A percentile compares a stretch with the other conserved stretches of the same genome.
Conservation (phyloP, 1,139 yeast genomes). For the Insectozyma bohioensis region DNA sequence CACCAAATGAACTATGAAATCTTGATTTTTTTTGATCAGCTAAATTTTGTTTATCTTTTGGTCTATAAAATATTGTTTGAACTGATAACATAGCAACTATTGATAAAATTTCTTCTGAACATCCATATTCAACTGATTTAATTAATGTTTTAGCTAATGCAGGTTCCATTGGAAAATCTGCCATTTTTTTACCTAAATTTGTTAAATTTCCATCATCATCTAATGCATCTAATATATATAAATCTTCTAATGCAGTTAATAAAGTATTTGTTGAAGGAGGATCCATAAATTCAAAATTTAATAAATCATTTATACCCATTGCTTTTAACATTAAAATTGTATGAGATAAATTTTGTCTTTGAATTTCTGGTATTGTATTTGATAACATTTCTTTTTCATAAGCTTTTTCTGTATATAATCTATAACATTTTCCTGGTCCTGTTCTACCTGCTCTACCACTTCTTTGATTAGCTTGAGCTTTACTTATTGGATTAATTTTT, state of each 20-base stretch:
- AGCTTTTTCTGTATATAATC: conserved; percentile 71
- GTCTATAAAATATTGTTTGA: conserved; percentile 81
- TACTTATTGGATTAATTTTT: conserved; percentile 71
- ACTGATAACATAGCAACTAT: conserved; percentile 92
- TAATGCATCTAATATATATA: conserved; percentile 78
- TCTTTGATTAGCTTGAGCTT: conserved; percentile 81
- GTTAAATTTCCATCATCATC: conserved; percentile 81
- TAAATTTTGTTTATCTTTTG: conserved; percentile 66
- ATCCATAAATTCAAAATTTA: conserved; percentile 89
- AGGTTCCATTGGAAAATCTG: conserved; percentile 96
- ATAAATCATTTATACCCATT: conserved; percentile 85
- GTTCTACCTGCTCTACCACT: conserved; percentile 88
- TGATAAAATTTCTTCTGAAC: conserved; percentile 80
- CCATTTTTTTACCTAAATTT: conserved; percentile 74
- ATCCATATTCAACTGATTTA: conserved; percentile 68
- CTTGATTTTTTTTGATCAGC: conserved; percentile 79
- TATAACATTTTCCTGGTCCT: conserved; percentile 78
- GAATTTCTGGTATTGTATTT: conserved; percentile 88
- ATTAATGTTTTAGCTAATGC: conserved; percentile 79
- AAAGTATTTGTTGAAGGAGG: conserved; percentile 82
- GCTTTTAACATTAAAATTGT: conserved; percentile 90
- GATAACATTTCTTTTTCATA: conserved; percentile 77
- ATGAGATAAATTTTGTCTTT: conserved; percentile 81
- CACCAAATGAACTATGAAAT: conserved; percentile 80
- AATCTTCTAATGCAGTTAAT: conserved; percentile 77